These are phyloP conservation scores for Corrigiola litoralis DNA, from an alignment of 179 eudicot genomes.

Conservation along the genomic window DNA sequence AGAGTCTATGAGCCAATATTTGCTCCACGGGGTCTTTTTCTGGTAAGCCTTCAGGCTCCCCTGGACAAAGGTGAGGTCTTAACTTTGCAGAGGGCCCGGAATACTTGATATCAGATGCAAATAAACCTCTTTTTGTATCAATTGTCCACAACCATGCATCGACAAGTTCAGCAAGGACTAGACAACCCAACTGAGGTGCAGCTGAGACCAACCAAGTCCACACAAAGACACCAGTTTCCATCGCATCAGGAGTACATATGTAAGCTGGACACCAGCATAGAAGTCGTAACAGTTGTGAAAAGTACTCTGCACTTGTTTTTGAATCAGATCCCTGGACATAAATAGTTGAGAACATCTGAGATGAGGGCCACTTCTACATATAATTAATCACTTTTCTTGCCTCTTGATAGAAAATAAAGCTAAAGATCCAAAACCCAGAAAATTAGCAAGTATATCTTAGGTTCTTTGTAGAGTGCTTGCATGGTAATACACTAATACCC, in stretches of 20 bases:
- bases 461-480: too few relatives aligned
- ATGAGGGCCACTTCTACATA: constrained; percentile 4
- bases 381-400: background rate
- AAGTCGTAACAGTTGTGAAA: constrained; percentile 93
- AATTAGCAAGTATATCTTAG: too few relatives aligned
- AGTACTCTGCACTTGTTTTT: constrained; percentile 66
- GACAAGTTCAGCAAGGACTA: constrained; percentile 96
- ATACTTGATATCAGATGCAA: constrained; percentile 78
- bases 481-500: too few relatives aligned
- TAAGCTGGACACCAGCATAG: constrained; percentile 99
- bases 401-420: too few relatives aligned
- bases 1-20: constrained; percentile 94
- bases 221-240: constrained; percentile 95
- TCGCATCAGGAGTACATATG: constrained; percentile 85
- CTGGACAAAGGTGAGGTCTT: constrained; percentile 91
- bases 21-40: constrained; percentile 91
- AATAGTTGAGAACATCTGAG: background rate
- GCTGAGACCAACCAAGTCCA: constrained; percentile 99
- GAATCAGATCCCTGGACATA: constrained; percentile 58
- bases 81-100: constrained; percentile 88
- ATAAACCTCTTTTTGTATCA: constrained; percentile 90
- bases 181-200: constrained; percentile 88
- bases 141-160: constrained; percentile 99
- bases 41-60: constrained; percentile 86
- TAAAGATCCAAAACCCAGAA: background rate